A percentile compares a stretch with the other conserved stretches of the same genome.
These are phyloP conservation scores for Auxenochlorella pyrenoidosa DNA, from an alignment of 139 green algal species.

Conservation along the genomic window DNA sequence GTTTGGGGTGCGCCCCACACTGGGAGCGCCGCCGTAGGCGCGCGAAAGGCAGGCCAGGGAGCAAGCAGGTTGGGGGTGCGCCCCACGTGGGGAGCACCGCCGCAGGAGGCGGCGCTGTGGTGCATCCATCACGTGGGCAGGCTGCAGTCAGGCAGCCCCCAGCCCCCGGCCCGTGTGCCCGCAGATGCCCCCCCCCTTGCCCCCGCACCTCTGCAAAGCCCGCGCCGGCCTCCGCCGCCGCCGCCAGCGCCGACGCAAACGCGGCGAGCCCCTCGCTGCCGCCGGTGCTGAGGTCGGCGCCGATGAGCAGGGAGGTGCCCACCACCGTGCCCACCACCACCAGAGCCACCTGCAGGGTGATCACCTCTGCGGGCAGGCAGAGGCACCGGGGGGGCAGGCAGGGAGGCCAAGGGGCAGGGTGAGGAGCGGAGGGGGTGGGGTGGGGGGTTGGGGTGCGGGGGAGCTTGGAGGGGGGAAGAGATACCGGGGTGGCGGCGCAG, in stretches of 20 bases:
- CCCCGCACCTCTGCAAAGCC: not conserved
- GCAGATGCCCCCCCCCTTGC: not conserved
- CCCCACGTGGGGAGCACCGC: too few species aligned
- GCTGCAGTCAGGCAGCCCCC: not conserved
- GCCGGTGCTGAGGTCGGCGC: not conserved
- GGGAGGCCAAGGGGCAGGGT: not conserved
- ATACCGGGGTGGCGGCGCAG: not conserved
- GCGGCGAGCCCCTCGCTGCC: slow-evolving; percentile 1
- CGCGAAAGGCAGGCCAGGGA: too few species aligned
- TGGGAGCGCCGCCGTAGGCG: too few species aligned
- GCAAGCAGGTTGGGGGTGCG: too few species aligned
- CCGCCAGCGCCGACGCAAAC: slow-evolving; percentile 2
- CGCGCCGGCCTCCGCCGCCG: not conserved
- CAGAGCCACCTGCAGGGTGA: slow-evolving; percentile 22
- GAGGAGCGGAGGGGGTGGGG: not conserved
- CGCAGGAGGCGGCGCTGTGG: too few species aligned
- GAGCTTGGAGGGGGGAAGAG: not conserved
- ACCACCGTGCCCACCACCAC: slow-evolving; percentile 32
- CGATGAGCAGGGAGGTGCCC: slow-evolving; percentile 30
- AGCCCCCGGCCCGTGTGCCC: too few species aligned
- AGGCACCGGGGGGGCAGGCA: too few species aligned
- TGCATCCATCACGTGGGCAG: not conserved
- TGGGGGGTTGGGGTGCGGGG: too few species aligned
- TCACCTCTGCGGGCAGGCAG: not conserved
- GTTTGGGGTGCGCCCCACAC: too few species aligned